phyloP scores from a whole-genome alignment of 345 rosid genomes.

The Acer saccharum region DNA sequence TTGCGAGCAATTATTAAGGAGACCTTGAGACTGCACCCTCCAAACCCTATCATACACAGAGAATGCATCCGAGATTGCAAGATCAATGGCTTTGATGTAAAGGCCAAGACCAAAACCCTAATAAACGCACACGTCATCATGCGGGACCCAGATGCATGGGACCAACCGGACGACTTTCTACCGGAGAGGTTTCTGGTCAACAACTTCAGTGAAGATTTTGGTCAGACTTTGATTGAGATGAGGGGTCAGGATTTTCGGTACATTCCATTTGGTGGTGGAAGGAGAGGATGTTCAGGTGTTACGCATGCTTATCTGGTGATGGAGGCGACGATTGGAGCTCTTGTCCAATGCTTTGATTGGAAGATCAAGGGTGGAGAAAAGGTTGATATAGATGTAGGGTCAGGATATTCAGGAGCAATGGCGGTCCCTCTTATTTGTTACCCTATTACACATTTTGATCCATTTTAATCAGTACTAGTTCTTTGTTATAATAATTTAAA shows the following conservation, averaged over 20 bases:
- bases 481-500: neutral
- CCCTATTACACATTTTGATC: conserved; percentile 37
- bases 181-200: conserved; percentile 48
- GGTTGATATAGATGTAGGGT: conserved; percentile 25
- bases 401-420: conserved; percentile 43
- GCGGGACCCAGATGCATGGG: conserved; percentile 38
- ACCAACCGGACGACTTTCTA: conserved; percentile 30
- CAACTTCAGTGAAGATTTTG: conserved; percentile 8
- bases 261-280: conserved; percentile 51
- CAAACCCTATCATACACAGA: conserved; percentile 25
- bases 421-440: conserved; percentile 49
- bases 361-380: conserved; percentile 27
- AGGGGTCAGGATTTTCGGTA: conserved; percentile 30
- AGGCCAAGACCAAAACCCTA: conserved; percentile 31
- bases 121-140: conserved; percentile 41
- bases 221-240: conserved; percentile 11
- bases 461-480: neutral
- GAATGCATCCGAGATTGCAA: conserved; percentile 31
- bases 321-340: conserved; percentile 34
- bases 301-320: conserved; percentile 27
- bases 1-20: conserved; percentile 38
- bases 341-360: conserved; percentile 59
- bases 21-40: conserved; percentile 36
- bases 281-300: conserved; percentile 39
- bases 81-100: conserved; percentile 33